These are phyloP conservation scores for Paramecium tetraurelia DNA, from an alignment of 73 alveolate species.

Conservation along the genomic window DNA sequence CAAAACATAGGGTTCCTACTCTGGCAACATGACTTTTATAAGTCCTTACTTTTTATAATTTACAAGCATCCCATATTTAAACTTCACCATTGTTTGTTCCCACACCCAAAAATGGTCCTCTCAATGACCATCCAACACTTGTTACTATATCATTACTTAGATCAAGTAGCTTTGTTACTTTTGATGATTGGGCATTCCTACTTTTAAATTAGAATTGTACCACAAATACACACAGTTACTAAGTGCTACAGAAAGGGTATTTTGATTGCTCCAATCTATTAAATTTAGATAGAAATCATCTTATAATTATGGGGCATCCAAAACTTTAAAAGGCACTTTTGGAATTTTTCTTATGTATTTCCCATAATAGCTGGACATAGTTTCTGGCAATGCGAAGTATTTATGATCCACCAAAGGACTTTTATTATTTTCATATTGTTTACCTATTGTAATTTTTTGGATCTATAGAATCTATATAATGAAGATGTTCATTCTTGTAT, in stretches of 20 bases:
- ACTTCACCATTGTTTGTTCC: constrained; percentile 81
- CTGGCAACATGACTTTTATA: constrained; percentile 82
- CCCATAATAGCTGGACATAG: constrained; percentile 13
- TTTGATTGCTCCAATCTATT: constrained; percentile 97
- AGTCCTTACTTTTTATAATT: constrained; percentile 73
- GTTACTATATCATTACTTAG: constrained; percentile 86
- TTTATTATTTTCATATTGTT: neutral
- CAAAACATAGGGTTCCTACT: constrained; percentile 78
- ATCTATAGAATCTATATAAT: constrained; percentile 31
- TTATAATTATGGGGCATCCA: constrained; percentile 98
- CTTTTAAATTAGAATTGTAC: neutral
- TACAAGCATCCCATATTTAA: constrained; percentile 79
- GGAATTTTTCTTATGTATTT: constrained; percentile 85
- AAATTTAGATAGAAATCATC: constrained; percentile 99
- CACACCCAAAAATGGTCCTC: constrained; percentile 75
- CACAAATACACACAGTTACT: constrained; percentile 86
- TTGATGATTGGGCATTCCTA: constrained; percentile 72
- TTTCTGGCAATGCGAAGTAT: constrained; percentile 31
- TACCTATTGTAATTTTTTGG: constrained; percentile 49
- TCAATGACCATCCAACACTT: constrained; percentile 84
- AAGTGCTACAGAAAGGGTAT: constrained; percentile 96
- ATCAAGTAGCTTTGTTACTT: constrained; percentile 90
- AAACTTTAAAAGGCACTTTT: constrained; percentile 97
- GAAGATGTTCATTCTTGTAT: neutral
- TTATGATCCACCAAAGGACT: constrained; percentile 49